Evolutionary conservation across 78 protist genomes (phyloP), one percentile per base, ranked within the genome.

Genomic region (Bodo saltans): DNA sequence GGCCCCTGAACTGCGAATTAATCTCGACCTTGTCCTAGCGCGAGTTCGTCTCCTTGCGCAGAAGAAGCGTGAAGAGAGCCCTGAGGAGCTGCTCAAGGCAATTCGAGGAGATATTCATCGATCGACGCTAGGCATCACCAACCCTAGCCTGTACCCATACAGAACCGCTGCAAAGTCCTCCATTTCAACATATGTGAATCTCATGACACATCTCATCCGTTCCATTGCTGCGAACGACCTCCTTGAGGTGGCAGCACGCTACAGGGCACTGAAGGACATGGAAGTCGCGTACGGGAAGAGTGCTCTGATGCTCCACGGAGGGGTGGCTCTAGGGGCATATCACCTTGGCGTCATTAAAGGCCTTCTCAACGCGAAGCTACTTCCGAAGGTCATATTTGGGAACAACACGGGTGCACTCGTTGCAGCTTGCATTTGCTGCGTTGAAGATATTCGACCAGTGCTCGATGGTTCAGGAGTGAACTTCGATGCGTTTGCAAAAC

Each of bases 261-360:
- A 12, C 81, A 40, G 42, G 11, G 11, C 52, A 25, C 69, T 76
- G n/a, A 29, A 1, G 32, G 28, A 11, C 67, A 17, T 76, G 41
- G 52, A 3, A 52, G 42, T 32, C 73, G 41, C 81, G 32, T 52
- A 67, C 70, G 96, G 96, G 2, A 33, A 93, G 2, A 53, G 91
- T 17, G 93, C 96, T 3, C 75, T 90, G 35, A 32, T 85, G n/a
- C 79, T 93, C 42, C 38, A 74, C 3, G 92, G 93, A 41, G 92
- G 93, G 26, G 81, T 83, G 0, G 11, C 84, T 2, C 17, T 79
- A 1, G 78, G 79, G 28, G 42, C 38, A 83, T 82, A 83, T 52
- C 96, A 93, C 76, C 39, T 87, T 0, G 96, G 96, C 28, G 96
- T 93, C n/a, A 85, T 30, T 12, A 52, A 28, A 78, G 74, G 2